A percentile compares a stretch with the other conserved stretches of the same genome.
Conservation (phyloP, 2,329 filamentous ascomycete species). For the Cladosporium phlei region DNA sequence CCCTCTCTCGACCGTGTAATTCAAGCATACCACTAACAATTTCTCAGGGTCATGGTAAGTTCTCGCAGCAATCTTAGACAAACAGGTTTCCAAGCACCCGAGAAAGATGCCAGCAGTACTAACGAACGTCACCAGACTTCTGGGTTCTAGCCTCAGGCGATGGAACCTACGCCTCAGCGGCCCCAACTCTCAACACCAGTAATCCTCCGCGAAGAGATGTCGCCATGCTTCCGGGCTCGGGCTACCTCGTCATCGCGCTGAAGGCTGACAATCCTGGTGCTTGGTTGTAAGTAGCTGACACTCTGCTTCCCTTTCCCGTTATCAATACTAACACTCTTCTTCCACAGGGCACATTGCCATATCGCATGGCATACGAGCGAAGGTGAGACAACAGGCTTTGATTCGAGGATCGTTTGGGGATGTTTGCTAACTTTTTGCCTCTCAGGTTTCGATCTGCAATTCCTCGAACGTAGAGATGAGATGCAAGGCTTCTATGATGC, state of each 20-base stretch:
- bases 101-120: too few relatives aligned
- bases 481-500: neutral
- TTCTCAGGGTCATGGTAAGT: constrained; percentile 1
- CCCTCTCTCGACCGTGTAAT: neutral
- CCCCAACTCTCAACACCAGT: constrained; percentile 27
- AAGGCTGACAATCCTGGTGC: constrained; percentile 31
- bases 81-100: too few relatives aligned
- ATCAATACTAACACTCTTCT: constrained; percentile 7
- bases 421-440: too few relatives aligned
- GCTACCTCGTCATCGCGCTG: constrained; percentile 33
- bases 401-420: too few relatives aligned
- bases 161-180: constrained; percentile 32
- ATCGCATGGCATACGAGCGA: constrained; percentile 31
- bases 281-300: constrained; percentile 26
- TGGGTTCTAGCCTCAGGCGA: constrained; percentile 37
- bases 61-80: neutral
- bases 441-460: constrained; percentile 26
- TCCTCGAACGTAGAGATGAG: constrained; percentile 19
- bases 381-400: neutral
- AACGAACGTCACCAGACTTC: too few relatives aligned
- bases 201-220: constrained; percentile 32
- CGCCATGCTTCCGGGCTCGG: constrained; percentile 28
- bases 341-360: constrained; percentile 20
- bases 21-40: neutral
- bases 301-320: too few relatives aligned